These are phyloP conservation scores for Xylaria polymorpha DNA, from an alignment of 2,329 filamentous ascomycete genomes.

Conservation along the genomic window DNA sequence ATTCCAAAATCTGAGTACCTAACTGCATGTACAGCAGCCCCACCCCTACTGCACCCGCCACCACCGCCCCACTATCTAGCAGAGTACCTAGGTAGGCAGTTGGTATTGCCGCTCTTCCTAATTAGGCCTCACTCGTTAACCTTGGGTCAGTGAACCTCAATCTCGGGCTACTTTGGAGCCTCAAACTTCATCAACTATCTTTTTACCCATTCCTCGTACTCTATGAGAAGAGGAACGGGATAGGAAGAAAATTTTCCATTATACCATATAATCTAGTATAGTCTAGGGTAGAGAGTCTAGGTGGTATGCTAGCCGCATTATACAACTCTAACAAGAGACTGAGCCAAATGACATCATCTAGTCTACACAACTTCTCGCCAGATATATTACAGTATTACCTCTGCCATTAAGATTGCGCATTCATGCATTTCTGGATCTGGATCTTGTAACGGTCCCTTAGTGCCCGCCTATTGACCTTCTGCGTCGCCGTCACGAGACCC, in stretches of 20 bases:
- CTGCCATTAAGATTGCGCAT: slow-evolving; percentile 35
- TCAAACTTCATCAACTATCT: background rate
- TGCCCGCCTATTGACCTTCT: slow-evolving; percentile 68
- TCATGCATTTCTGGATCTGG: slow-evolving; percentile 61
- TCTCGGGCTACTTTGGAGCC: background rate
- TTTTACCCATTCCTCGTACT: background rate
- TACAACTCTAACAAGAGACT: slow-evolving; percentile 15
- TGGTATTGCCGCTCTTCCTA: too few relatives aligned
- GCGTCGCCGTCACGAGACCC: slow-evolving; percentile 71
- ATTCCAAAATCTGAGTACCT: slow-evolving; percentile 35
- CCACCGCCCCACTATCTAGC: background rate
- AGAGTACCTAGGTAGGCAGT: background rate
- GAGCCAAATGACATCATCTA: slow-evolving; percentile 2
- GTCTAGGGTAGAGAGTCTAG: background rate
- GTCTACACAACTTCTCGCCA: slow-evolving; percentile 9
- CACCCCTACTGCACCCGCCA: background rate
- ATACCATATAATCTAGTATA: background rate
- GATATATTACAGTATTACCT: slow-evolving; percentile 15
- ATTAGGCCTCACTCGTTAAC: background rate
- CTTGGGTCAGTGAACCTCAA: background rate
- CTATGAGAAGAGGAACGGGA: background rate
- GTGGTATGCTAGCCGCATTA: slow-evolving; percentile 14
- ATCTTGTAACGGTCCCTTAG: slow-evolving; percentile 63
- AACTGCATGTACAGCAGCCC: background rate
- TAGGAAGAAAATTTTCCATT: background rate